A percentile compares a stretch with the other conserved stretches of the same genome.
Evolutionary conservation across 352 stramenopile genomes (phyloP).

Genomic region (Pythium biforme): DNA sequence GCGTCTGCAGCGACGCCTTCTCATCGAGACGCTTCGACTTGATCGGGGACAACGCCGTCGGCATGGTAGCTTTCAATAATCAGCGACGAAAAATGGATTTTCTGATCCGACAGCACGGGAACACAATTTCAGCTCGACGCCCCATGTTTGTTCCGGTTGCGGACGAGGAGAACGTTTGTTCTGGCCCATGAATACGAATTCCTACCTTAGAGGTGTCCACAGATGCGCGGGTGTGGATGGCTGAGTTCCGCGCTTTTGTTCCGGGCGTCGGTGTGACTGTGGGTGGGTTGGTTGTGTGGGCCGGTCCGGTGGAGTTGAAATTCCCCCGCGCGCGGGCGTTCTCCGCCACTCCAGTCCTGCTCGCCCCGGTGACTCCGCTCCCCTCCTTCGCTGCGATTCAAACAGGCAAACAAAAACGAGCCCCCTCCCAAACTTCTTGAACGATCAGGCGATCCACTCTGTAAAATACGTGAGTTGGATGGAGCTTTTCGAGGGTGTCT

Average conservation of each 20-base stretch:
- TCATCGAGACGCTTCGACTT: slow-evolving; percentile 86
- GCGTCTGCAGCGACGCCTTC: slow-evolving; percentile 76
- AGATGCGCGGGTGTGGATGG: slow-evolving; percentile 7
- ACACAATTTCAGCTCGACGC: not conserved
- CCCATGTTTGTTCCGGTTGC: not conserved
- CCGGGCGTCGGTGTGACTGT: not conserved
- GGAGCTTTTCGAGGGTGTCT: not conserved
- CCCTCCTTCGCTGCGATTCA: slow-evolving; percentile 15
- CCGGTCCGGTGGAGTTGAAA: slow-evolving; percentile 14
- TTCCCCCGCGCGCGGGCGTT: slow-evolving; percentile 26
- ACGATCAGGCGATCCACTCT: slow-evolving; percentile 12
- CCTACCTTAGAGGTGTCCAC: not conserved
- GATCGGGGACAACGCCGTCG: slow-evolving; percentile 70
- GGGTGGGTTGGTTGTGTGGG: slow-evolving; percentile 19
- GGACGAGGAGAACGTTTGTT: not conserved
- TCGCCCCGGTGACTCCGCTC: not conserved
- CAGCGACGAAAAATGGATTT: slow-evolving; percentile 10
- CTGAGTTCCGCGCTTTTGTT: slow-evolving; percentile 15
- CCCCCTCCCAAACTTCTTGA: slow-evolving; percentile 3
- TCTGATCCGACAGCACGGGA: not conserved
- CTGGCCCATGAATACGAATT: too few relatives aligned
- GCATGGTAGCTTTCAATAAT: slow-evolving; percentile 31
- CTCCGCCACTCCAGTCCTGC: slow-evolving; percentile 19
- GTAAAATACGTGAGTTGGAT: slow-evolving; percentile 20
- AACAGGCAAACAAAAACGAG: slow-evolving; percentile 31